phyloP scores from a whole-genome alignment of 495 filamentous ascomycete species.

The Xylaria sp. region DNA sequence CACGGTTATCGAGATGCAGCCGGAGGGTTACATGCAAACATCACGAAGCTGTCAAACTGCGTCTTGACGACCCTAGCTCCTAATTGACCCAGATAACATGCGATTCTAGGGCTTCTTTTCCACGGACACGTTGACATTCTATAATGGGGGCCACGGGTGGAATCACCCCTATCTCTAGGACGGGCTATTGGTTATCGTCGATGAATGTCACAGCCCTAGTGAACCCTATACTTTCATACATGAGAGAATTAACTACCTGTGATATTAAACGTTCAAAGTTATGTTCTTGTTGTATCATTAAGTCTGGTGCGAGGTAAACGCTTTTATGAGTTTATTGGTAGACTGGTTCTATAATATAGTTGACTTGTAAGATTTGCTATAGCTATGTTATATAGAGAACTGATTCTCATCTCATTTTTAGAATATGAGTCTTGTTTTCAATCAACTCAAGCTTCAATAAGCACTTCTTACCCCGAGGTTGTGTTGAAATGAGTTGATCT shows the following conservation, averaged over 20 bases:
- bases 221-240: background rate
- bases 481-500: slow-evolving; percentile 66
- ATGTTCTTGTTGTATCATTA: background rate
- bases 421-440: slow-evolving; percentile 20
- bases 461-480: slow-evolving; percentile 63
- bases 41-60: slow-evolving; percentile 10
- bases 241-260: background rate
- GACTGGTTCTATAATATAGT: background rate
- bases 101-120: background rate
- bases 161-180: background rate
- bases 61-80: background rate
- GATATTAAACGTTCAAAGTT: background rate
- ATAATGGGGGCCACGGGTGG: background rate
- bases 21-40: slow-evolving; percentile 16
- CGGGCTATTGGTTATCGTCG: background rate
- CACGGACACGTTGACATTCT: background rate
- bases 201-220: background rate
- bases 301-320: background rate
- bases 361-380: background rate
- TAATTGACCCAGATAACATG: background rate
- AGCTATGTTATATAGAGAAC: background rate
- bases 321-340: background rate
- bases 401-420: background rate
- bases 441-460: slow-evolving; percentile 48
- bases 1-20: slow-evolving; percentile 27